Evolutionary conservation across 2,329 filamentous ascomycete genomes (phyloP), one percentile per base, ranked within the genome.

Genomic region (Penicillium sp.): DNA sequence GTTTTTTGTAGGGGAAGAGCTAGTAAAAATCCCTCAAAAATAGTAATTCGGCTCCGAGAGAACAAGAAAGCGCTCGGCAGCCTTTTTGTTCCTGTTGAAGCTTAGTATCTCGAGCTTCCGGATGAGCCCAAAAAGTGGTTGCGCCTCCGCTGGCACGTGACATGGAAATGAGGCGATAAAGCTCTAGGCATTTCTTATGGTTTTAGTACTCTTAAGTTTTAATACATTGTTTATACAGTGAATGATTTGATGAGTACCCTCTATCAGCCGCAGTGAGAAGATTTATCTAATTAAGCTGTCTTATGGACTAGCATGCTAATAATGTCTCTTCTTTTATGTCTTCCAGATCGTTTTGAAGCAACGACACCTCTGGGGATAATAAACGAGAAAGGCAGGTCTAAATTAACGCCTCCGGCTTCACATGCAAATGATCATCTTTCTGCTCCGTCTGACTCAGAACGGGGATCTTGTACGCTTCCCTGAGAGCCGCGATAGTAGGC

Each of bases 391-490:
- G 15, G 35, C 9, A 41, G 35, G 38, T 26, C 62, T 47, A 58
- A 38, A 66, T 19, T 15, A 64, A n/a, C 45, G 56, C 55, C 31
- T 67, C 60, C 15, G 62, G 60, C 41, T 65, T 67, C 31, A 69
- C 54, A 51, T 68, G 64, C n/a, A 70, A 62, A 56, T 66, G 61
- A 38, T 62, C 50, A 9, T 65, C 58, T 51, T 67, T 66, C 29
- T 69, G 61, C 50, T 74, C 71, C 21, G 66, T 58, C 29, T 66
- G 66, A 19, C 70, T 69, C 5, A 75, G 64, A n/a, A 70, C 55
- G 3, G 74, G 73, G 8, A 76, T 70, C 13, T 62, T 58, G 31
- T 66, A 61, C 7, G 71, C 60, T 15, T 67, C 66, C 17, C 65
- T 66, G 15, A 74, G 62, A 31, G 62, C 51, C 11, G 63, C 67